Evolutionary conservation across 148 eudicot genomes (phyloP), one percentile per base, ranked within the genome.

Genomic region (Polygonum maritimum): DNA sequence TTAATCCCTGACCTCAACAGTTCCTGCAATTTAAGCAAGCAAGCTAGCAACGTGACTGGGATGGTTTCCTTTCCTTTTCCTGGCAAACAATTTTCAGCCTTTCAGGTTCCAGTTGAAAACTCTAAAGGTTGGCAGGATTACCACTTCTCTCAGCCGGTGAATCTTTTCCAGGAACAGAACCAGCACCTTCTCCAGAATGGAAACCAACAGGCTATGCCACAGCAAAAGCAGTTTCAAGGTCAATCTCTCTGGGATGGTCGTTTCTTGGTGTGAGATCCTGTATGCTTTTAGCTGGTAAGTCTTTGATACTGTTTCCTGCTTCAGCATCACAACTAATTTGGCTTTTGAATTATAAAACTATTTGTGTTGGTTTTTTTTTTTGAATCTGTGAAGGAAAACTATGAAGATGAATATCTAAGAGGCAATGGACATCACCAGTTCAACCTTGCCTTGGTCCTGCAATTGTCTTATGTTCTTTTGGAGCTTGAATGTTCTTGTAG

Each of bases 21-120:
- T 80, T 71, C 86, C 49, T 44, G 78, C 55, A 83, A 86, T 85
- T 84, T 80, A 48, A 79, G 71, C 58, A 84, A 83, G 21, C 78
- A 87, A 36, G 14, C 76, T 52, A 81, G 80, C 76, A 83, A 81
- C 75, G 73, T 84, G 13, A 76, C 79, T 62, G 97, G 87, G 71
- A 82, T 81, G 47, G 76, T 82, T 16, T 84, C 75, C 84, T 92
- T 95, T 80, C 99, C 99, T 75, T 95, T 92, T 74, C 99, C 99
- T 75, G 99, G 98, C 58, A 94, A 95, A 83, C 99, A 95, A 82
- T 79, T 84, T 21, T 82, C 93, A 5, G 33, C 82, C 33, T 14
- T 83, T 79, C 88, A 82, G 54, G 81, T 75, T 73, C 88, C 86
- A 76, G 72, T 57, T 49, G 90, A 80, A 58, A 86, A 79, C 78